phyloP scores from a whole-genome alignment of 768 basidiomycete species.

The Boletus sp. region DNA sequence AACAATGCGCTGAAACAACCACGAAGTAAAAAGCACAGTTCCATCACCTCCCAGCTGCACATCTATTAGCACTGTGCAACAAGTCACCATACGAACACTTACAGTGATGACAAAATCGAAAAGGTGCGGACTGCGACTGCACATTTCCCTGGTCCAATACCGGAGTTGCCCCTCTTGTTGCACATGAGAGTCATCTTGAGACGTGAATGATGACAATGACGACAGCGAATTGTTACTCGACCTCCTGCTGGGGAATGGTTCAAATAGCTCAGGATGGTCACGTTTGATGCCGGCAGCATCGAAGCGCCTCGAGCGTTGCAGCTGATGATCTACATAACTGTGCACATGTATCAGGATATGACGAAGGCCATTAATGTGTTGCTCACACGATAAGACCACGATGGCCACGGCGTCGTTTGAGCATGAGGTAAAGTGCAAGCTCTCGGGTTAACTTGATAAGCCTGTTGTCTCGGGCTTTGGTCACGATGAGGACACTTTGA shows the following conservation, averaged over 20 bases:
- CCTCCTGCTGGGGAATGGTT: constrained; percentile 72
- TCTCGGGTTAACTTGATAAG: constrained; percentile 94
- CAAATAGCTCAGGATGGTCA: constrained; percentile 86
- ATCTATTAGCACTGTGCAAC: constrained; percentile 10
- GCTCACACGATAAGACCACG: constrained; percentile 87
- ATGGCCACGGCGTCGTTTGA: constrained; percentile 62
- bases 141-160: constrained; percentile 99
- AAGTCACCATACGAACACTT: constrained; percentile 29
- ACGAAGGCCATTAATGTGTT: constrained; percentile 13
- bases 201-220: constrained; percentile 46
- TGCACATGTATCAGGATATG: constrained; percentile 14
- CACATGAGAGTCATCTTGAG: constrained; percentile 38
- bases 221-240: constrained; percentile 64
- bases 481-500: constrained; percentile 91
- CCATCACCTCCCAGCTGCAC: constrained; percentile 94
- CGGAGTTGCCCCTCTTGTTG: constrained; percentile 85
- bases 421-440: constrained; percentile 93
- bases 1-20: constrained; percentile 97
- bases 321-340: constrained; percentile 94
- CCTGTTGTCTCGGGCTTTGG: constrained; percentile 95
- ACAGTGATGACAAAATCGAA: constrained; percentile 99
- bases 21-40: constrained; percentile 97
- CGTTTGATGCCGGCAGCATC: constrained; percentile 86
- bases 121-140: constrained; percentile 81
- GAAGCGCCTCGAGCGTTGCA: constrained; percentile 86